phyloP scores from a whole-genome alignment of 495 filamentous ascomycete species.

The Massariosphaeria phaeospora region DNA sequence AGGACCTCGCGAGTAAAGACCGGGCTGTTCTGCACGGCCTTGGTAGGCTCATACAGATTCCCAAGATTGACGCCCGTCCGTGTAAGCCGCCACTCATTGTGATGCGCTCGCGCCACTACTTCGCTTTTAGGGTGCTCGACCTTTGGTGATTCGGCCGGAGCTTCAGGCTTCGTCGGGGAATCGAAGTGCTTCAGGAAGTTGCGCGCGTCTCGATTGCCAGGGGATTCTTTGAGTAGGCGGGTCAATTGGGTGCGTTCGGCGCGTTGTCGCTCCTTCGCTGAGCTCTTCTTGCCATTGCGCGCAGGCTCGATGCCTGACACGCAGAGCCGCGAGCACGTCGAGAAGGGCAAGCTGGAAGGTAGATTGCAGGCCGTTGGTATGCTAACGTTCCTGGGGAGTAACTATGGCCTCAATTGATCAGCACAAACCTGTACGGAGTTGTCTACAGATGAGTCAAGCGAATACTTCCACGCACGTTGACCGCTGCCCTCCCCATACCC shows the following conservation, averaged over 20 bases:
- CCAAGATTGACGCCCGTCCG: slow-evolving; percentile 55
- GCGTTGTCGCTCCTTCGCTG: slow-evolving; percentile 25
- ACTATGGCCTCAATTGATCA: slow-evolving; percentile 8
- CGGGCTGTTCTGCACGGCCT: slow-evolving; percentile 58
- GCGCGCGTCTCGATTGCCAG: slow-evolving; percentile 28
- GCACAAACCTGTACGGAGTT: background rate
- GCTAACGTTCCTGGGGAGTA: background rate
- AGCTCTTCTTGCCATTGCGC: slow-evolving; percentile 3
- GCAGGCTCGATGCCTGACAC: background rate
- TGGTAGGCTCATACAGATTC: slow-evolving; percentile 55
- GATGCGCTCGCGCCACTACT: slow-evolving; percentile 13
- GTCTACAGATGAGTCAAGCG: background rate
- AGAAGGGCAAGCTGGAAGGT: background rate
- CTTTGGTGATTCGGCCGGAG: background rate
- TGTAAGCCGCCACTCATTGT: slow-evolving; percentile 23
- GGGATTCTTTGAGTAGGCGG: slow-evolving; percentile 24
- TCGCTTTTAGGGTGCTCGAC: slow-evolving; percentile 13
- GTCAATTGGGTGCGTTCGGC: slow-evolving; percentile 30
- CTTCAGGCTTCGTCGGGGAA: background rate
- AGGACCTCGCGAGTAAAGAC: slow-evolving; percentile 50
- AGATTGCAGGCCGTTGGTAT: background rate
- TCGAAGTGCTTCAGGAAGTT: slow-evolving; percentile 33
- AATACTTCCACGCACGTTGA: slow-evolving; percentile 1
- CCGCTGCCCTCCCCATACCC: slow-evolving; percentile 20
- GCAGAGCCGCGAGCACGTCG: background rate